A percentile compares a stretch with the other conserved stretches of the same genome.
phyloP scores from a whole-genome alignment of 306 rosid genomes.

The Rosa chinensis region DNA sequence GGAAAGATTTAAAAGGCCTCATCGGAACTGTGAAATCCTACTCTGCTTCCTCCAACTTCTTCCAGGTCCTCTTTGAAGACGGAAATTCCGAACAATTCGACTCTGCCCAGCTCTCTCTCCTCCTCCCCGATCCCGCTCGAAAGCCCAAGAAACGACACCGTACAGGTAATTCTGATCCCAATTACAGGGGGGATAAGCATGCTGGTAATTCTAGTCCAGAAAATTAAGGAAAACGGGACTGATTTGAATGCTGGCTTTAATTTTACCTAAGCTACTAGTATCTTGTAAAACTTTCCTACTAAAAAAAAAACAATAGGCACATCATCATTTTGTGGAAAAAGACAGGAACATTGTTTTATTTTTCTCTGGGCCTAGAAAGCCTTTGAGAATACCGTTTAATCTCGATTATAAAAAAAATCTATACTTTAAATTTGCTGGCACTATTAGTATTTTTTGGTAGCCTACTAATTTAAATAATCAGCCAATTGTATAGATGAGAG shows the following conservation, averaged over 20 bases:
- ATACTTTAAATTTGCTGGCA: too few species aligned
- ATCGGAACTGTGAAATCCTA: conserved; percentile 80
- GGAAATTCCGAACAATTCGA: conserved; percentile 71
- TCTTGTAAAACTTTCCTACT: too few species aligned
- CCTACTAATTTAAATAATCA: too few species aligned
- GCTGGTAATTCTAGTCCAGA: background rate
- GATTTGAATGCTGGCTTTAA: conserved; percentile 49
- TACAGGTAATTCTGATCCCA: conserved; percentile 34
- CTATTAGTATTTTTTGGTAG: too few species aligned
- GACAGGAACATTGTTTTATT: too few species aligned
- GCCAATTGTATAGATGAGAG: too few species aligned
- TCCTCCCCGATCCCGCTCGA: conserved; percentile 48
- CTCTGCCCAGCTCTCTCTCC: conserved; percentile 42
- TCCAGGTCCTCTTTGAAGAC: conserved; percentile 57
- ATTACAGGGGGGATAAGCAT: background rate
- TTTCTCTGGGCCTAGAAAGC: too few species aligned
- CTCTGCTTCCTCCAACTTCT: conserved; percentile 52
- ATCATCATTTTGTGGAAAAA: too few species aligned
- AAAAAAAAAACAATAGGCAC: too few species aligned
- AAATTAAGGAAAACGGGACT: conserved; percentile 15
- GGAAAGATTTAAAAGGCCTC: conserved; percentile 50
- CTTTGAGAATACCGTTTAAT: too few species aligned
- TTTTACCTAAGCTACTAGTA: background rate
- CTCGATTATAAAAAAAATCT: too few species aligned
- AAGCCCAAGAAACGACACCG: conserved; percentile 74